Evolutionary conservation across 139 green algal species (phyloP).

Genomic region (Asterochloris sp.): DNA sequence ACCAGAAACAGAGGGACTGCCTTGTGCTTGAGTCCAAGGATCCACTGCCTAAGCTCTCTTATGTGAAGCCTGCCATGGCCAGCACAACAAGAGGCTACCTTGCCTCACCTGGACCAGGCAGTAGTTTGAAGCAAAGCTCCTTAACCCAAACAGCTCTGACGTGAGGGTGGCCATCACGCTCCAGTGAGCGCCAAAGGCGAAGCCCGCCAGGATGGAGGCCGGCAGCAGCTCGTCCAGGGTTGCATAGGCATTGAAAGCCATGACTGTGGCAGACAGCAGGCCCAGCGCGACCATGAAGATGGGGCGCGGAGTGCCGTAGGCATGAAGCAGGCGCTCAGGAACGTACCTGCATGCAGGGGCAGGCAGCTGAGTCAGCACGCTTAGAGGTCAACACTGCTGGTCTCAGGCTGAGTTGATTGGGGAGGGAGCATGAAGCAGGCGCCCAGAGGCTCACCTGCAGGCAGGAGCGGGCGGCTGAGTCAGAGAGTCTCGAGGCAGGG

Average conservation of each 20-base stretch:
- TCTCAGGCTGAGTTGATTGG: conserved; percentile 10
- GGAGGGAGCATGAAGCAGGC: too few species aligned
- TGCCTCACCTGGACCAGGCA: conserved; percentile 8
- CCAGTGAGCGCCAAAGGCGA: conserved; percentile 43
- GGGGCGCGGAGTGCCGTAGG: not conserved
- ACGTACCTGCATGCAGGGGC: conserved; percentile 3
- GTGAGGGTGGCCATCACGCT: conserved; percentile 66
- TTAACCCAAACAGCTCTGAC: conserved; percentile 45
- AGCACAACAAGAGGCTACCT: not conserved
- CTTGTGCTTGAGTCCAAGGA: not conserved
- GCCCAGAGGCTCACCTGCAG: too few species aligned
- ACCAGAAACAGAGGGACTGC: not conserved
- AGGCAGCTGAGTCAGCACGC: too few species aligned
- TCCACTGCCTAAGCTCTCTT: not conserved
- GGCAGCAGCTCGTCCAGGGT: not conserved
- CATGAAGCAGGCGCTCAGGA: conserved; percentile 3
- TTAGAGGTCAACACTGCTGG: conserved; percentile 29
- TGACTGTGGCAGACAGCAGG: not conserved
- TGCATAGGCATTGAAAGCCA: conserved; percentile 9
- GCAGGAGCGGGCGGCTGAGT: too few species aligned
- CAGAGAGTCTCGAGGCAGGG: too few species aligned
- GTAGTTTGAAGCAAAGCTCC: conserved; percentile 48
- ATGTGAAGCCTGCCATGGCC: not conserved
- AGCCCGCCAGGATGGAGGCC: conserved; percentile 6
- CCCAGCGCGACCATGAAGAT: conserved; percentile 5